These are phyloP conservation scores for Syzygium jambos DNA, from an alignment of 345 rosid genomes.

Conservation along the genomic window DNA sequence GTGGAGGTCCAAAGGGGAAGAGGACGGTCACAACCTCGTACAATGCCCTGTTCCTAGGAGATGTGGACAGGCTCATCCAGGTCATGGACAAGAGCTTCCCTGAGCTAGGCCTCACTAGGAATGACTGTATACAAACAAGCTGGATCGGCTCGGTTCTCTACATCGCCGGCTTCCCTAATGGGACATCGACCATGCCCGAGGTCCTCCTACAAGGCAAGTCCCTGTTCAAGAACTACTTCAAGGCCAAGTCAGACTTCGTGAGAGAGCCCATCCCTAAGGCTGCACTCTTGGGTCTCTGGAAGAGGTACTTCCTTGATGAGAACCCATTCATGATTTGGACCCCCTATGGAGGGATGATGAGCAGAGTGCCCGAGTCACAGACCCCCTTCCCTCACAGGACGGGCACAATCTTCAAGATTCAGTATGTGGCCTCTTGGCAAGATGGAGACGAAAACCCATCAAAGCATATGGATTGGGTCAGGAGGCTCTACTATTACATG, in stretches of 20 bases:
- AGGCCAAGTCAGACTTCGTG: slow-evolving; percentile 17
- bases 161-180: neutral
- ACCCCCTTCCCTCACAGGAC: slow-evolving; percentile 32
- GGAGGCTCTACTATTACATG: slow-evolving; percentile 16
- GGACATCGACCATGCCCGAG: slow-evolving; percentile 3
- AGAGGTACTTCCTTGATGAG: slow-evolving; percentile 5
- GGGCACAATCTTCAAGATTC: slow-evolving; percentile 20
- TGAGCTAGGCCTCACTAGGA: slow-evolving; percentile 7
- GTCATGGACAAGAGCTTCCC: slow-evolving; percentile 15
- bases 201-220: slow-evolving; percentile 7
- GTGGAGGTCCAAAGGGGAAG: neutral
- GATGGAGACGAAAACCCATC: neutral
- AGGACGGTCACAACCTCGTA: slow-evolving; percentile 6
- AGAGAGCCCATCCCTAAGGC: neutral
- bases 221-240: slow-evolving; percentile 3
- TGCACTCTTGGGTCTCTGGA: slow-evolving; percentile 12
- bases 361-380: slow-evolving; percentile 14
- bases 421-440: slow-evolving; percentile 14
- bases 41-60: slow-evolving; percentile 14
- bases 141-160: slow-evolving; percentile 18
- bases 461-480: slow-evolving; percentile 19
- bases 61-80: slow-evolving; percentile 2
- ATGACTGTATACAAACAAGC: slow-evolving; percentile 13
- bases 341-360: slow-evolving; percentile 45
- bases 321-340: slow-evolving; percentile 13